phyloP scores from a whole-genome alignment of 1,139 yeast genomes.

The Protomyces inouyei region DNA sequence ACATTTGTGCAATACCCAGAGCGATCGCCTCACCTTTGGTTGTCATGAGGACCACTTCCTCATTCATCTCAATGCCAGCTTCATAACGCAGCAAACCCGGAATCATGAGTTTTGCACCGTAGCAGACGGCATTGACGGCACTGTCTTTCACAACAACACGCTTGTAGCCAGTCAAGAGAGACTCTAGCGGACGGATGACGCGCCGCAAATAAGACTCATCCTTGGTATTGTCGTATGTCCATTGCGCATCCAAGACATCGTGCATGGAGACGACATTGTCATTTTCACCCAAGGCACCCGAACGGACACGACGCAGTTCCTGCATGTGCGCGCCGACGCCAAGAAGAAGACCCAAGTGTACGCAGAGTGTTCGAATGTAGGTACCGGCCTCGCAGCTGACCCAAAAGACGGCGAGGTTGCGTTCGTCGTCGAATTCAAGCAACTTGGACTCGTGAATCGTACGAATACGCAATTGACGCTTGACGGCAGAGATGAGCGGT shows the following conservation, averaged over 20 bases:
- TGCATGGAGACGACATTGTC: conserved; percentile 93
- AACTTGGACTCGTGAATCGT: conserved; percentile 94
- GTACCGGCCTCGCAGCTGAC: conserved; percentile 99
- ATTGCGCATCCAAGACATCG: conserved; percentile 96
- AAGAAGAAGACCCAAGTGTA: conserved; percentile 93
- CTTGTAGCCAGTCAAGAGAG: conserved; percentile 88
- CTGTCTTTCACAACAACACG: conserved; percentile 97
- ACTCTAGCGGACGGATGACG: conserved; percentile 91
- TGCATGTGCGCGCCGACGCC: conserved; percentile 99
- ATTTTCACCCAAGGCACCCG: conserved; percentile 88
- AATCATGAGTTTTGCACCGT: conserved; percentile 98
- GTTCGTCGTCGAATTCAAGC: conserved; percentile 92
- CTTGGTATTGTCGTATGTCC: conserved; percentile 94
- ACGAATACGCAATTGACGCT: conserved; percentile 97
- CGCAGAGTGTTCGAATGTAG: conserved; percentile 98
- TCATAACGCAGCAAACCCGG: conserved; percentile 97
- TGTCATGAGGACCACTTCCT: conserved; percentile 95
- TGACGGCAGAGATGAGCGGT: conserved; percentile 96
- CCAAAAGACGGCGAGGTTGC: conserved; percentile 98
- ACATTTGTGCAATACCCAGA: conserved; percentile 97
- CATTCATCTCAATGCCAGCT: conserved; percentile 94
- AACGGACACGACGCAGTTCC: conserved; percentile 97
- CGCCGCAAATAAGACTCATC: conserved; percentile 93
- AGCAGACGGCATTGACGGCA: conserved; percentile 96
- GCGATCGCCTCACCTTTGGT: conserved; percentile 99